These are phyloP conservation scores for Pleurotus citrinopileatus DNA, from an alignment of 768 basidiomycete genomes.

Conservation along the genomic window DNA sequence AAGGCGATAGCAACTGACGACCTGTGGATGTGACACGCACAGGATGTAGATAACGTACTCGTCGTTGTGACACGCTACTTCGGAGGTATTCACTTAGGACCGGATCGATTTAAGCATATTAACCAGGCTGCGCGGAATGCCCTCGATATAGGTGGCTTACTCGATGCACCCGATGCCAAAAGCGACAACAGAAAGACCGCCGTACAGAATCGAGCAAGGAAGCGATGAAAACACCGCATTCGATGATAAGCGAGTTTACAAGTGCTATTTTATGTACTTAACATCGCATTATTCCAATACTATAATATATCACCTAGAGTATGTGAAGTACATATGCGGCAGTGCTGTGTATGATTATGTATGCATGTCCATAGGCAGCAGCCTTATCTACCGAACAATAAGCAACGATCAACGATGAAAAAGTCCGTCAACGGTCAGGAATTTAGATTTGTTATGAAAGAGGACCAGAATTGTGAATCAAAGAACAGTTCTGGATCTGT, in stretches of 20 bases:
- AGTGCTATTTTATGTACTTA: background rate
- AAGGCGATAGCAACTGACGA: background rate
- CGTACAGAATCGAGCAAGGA: background rate
- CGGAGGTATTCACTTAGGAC: slow-evolving; percentile 87
- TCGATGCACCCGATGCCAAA: slow-evolving; percentile 47
- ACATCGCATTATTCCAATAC: background rate
- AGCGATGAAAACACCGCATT: background rate
- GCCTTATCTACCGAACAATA: background rate
- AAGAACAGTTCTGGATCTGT: slow-evolving; percentile 33
- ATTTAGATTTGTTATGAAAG: slow-evolving; percentile 33
- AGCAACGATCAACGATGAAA: background rate
- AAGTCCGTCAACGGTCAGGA: background rate
- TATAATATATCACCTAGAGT: background rate
- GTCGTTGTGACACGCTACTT: slow-evolving; percentile 94
- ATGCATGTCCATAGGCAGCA: background rate
- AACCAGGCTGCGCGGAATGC: slow-evolving; percentile 94
- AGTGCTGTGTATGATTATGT: no score
- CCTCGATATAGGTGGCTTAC: slow-evolving; percentile 82
- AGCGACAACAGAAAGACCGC: slow-evolving; percentile 21
- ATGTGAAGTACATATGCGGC: background rate
- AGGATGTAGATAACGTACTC: slow-evolving; percentile 83
- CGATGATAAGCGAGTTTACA: background rate
- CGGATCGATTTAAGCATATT: slow-evolving; percentile 90
- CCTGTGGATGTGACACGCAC: background rate
- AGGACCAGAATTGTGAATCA: slow-evolving; percentile 41